These are phyloP conservation scores for Tetrapisispora taiwanensis DNA, from an alignment of 805 yeast species.

Conservation along the genomic window DNA sequence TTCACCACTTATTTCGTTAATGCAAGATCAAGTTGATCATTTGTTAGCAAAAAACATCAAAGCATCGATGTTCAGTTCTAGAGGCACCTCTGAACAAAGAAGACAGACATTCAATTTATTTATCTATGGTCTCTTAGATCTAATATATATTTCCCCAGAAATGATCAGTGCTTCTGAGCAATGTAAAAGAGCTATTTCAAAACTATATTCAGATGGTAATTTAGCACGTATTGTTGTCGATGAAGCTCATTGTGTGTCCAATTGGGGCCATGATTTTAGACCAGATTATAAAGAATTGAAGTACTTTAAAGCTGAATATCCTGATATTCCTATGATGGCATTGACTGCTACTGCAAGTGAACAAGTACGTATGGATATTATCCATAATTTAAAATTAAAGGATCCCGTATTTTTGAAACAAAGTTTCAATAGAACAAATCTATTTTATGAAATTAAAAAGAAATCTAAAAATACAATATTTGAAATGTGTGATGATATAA, in stretches of 20 bases:
- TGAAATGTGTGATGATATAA: constrained; percentile 50
- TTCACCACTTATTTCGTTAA: constrained; percentile 87
- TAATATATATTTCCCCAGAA: constrained; percentile 88
- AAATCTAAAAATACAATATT: constrained; percentile 48
- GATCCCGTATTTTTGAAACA: constrained; percentile 65
- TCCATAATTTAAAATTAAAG: constrained; percentile 59
- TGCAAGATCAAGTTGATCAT: constrained; percentile 95
- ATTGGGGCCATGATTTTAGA: constrained; percentile 98
- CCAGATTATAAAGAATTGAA: constrained; percentile 86
- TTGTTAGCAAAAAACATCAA: constrained; percentile 52
- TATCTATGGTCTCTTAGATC: constrained; percentile 53
- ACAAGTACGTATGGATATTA: constrained; percentile 76
- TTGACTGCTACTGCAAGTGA: constrained; percentile 95
- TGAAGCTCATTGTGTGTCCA: constrained; percentile 95
- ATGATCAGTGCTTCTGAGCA: constrained; percentile 72
- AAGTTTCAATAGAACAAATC: constrained; percentile 83
- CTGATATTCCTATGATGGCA: constrained; percentile 86
- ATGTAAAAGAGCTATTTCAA: constrained; percentile 52
- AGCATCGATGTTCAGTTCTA: constrained; percentile 86
- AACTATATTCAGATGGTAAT: constrained; percentile 42
- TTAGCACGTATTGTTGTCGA: constrained; percentile 87
- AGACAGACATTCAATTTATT: constrained; percentile 52
- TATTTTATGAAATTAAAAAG: constrained; percentile 64
- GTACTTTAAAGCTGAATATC: constrained; percentile 61
- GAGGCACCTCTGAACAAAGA: constrained; percentile 53